Base-by-base conservation (phyloP, 331 rosid genomes). In the Dryas integrifolia region DNA sequence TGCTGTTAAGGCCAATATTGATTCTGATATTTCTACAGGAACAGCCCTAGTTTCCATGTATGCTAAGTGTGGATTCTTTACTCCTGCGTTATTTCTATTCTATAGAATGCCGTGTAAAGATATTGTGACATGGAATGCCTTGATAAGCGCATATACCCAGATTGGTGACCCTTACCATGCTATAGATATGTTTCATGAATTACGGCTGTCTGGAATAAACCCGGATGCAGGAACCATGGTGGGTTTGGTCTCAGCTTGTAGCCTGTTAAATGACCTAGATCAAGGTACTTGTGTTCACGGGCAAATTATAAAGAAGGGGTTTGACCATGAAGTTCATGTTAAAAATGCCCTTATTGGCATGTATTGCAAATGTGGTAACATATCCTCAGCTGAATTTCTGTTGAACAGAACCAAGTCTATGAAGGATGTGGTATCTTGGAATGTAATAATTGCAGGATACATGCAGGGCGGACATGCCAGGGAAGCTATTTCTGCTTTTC, bases 391-490 rank as follows among this genome's bases (percentile, higher is more conserved):
- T 3, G 86, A 86, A 74, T n/a, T 72, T 67, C 70, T 88, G 75
- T 90, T 86, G 80, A 43, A 43, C 62, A 50, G 61, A 80, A 83
- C 69, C 49, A 43, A 57, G n/a, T 66, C 69, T 45, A 30, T 41
- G 63, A 82, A 82, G 69, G 86, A 86, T 61, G 88, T 65, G 40
- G 81, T 73, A 53, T 61, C 81, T 65, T 90, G 94, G 94, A 90
- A 88, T 85, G 94, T 65, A 14, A 78, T 88, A 82, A 88, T 83
- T 78, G 71, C 87, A n/a, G 90, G 95, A 55, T 88, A 86, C 72
- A 49, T 79, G 79, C 79, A 80, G 70, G 79, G 74, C 24, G 80
- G 79, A 63, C 65, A 63, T 65, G 77, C 75, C 52, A 59, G 80
- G 43, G 85, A 86, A 85, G 87, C 90, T 6, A 78, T 88, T 45